Base-by-base conservation (phyloP, 352 stramenopile species). In the Pythium monospermum region DNA sequence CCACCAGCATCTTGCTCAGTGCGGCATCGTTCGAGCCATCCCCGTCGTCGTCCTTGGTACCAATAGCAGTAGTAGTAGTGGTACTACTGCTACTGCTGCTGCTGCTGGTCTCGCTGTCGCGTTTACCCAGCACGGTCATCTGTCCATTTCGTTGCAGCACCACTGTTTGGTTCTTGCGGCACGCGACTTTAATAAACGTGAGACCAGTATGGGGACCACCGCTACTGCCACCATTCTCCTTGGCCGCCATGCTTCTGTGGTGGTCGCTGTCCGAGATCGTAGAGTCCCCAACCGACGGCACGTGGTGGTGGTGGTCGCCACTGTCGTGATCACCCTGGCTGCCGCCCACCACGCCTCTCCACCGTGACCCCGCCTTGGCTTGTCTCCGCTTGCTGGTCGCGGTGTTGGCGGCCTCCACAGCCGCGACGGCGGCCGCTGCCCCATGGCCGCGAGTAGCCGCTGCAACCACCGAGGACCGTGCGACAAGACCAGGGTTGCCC, bases 1-100 rank as follows among this genome's bases (percentile, higher is more conserved):
- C 69, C 2, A 73, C 53, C 6, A 91, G 56, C 71, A 85, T 82
- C 8, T 66, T 68, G 36, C 68, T 74, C 21, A 85, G 59, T 26
- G 69, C 73, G 1, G 60, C 59, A 31, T 74, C 67, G 10, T 55
- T 47, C 12, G 59, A 59, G 26, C 37, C 46, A 22, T 44, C 53
- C n/a, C 28, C 21, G 15, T 39, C 30, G n/a, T 59, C 55, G 31
- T 30, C 44, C 12, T 50, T 54, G 1, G 22, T 37, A 15, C 26
- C 28, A 13, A 46, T 42, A 10, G 35, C 42, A 6, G 18, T 62
- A 47, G 48, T 53, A 32, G 21, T 33, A 2, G 30, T 8, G 7
- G 21, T 12, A 16, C 11, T 22, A n/a, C 13, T 33, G 22, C 25
- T 32, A 13, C 22, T 7, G 23, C 21, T 40, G 4, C 8, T 6